Percentiles rank a stretch among this genome's conserved stretches.
phyloP scores from a whole-genome alignment of 2,329 filamentous ascomycete genomes.

The Xylaria sp. region DNA sequence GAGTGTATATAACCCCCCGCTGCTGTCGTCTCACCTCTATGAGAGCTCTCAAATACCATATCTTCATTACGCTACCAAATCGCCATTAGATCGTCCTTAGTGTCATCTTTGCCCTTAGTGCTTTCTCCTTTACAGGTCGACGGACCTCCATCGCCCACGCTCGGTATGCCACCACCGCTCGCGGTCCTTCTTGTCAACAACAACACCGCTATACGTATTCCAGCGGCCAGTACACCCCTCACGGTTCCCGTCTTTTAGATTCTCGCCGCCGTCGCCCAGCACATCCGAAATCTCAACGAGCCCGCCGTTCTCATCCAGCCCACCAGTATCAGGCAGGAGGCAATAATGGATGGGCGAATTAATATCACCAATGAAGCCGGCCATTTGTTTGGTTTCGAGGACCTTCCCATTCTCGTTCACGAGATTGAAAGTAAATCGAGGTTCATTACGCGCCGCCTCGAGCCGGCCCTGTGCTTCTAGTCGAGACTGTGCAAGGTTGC shows the following conservation, averaged over 20 bases:
- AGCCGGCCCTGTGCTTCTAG: slow-evolving; percentile 70
- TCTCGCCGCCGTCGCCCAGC: slow-evolving; percentile 54
- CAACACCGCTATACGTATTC: slow-evolving; percentile 43
- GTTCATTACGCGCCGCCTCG: slow-evolving; percentile 59
- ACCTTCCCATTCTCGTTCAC: slow-evolving; percentile 57
- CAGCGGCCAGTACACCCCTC: slow-evolving; percentile 55
- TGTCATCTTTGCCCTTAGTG: background rate
- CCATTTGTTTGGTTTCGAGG: slow-evolving; percentile 60
- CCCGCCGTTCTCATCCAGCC: slow-evolving; percentile 61
- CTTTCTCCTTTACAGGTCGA: slow-evolving; percentile 26
- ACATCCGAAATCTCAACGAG: slow-evolving; percentile 60
- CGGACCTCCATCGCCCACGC: slow-evolving; percentile 49
- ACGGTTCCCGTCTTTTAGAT: slow-evolving; percentile 38
- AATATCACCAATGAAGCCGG: slow-evolving; percentile 65
- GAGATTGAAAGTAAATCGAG: slow-evolving; percentile 65
- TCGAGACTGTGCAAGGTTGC: slow-evolving; percentile 58
- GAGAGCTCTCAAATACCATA: background rate
- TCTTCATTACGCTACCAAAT: slow-evolving; percentile 11
- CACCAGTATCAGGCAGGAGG: slow-evolving; percentile 62
- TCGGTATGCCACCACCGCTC: slow-evolving; percentile 59
- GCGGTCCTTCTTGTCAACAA: slow-evolving; percentile 52
- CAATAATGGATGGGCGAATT: slow-evolving; percentile 65
- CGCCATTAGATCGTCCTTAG: background rate
- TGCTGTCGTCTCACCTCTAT: background rate
- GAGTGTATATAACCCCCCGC: slow-evolving; percentile 1